Evolutionary conservation across 139 green algal species (phyloP).

Genomic region (Chlamydomonas sp.): DNA sequence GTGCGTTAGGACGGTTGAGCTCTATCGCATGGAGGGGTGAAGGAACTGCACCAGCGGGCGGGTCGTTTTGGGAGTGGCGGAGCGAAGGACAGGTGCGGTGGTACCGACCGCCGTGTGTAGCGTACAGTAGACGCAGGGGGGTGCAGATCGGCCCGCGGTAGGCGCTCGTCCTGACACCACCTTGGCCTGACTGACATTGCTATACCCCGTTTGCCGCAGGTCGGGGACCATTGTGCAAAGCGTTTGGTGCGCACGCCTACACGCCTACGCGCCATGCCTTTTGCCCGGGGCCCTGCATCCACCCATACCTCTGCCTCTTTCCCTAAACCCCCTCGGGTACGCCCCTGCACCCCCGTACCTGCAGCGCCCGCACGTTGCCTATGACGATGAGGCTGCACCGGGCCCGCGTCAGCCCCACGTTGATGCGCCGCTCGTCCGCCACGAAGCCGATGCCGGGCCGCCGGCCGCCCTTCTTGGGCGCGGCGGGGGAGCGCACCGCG

Average conservation of each 20-base stretch:
- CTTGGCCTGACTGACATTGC: neutral
- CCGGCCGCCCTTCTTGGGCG: conserved; percentile 16
- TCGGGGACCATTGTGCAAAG: neutral
- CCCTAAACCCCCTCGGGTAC: neutral
- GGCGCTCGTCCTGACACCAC: no score
- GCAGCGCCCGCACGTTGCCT: conserved; percentile 72
- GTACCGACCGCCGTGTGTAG: neutral
- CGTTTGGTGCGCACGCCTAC: neutral
- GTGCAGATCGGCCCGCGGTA: no score
- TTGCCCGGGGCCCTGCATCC: neutral
- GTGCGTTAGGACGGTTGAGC: neutral
- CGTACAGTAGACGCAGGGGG: neutral
- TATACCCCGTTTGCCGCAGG: neutral
- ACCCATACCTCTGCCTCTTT: no score
- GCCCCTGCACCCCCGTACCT: neutral
- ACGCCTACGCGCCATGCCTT: neutral
- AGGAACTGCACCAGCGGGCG: neutral
- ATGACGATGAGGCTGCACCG: conserved; percentile 85
- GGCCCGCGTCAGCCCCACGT: conserved; percentile 90
- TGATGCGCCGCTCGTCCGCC: conserved; percentile 90
- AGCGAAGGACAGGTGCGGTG: neutral
- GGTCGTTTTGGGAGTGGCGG: no score
- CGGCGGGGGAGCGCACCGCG: conserved; percentile 65
- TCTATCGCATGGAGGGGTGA: neutral
- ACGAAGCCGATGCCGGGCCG: conserved; percentile 80